Evolutionary conservation across 495 filamentous ascomycete species (phyloP).

Genomic region (Friedmanniomyces endolithicus): DNA sequence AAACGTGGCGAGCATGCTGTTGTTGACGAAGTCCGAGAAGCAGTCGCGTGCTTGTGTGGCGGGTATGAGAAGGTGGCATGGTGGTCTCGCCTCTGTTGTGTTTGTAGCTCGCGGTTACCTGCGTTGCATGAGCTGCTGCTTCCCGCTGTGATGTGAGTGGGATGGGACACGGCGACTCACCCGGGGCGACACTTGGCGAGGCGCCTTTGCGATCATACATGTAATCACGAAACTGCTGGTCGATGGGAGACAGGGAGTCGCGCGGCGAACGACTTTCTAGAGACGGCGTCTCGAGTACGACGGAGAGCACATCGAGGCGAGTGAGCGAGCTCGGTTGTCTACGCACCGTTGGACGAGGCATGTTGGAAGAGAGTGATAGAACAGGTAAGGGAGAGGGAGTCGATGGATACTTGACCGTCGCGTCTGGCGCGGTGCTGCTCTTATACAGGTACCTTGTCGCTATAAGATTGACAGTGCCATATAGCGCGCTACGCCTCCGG

Average conservation of each 20-base stretch:
- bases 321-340: not conserved
- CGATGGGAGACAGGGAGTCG: conserved; percentile 1
- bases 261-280: not conserved
- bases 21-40: conserved; percentile 3
- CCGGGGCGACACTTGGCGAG: not conserved
- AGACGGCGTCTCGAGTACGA: not conserved
- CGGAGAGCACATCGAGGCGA: conserved; percentile 2
- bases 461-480: not conserved
- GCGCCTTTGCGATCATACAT: not conserved
- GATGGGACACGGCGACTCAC: not conserved
- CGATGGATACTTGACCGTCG: not conserved
- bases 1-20: conserved; percentile 19
- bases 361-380: not conserved
- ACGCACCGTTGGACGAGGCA: not conserved
- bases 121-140: conserved; percentile 4
- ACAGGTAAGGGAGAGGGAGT: not conserved
- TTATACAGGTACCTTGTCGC: not conserved
- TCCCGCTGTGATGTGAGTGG: not conserved
- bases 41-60: not conserved
- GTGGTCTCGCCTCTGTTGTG: not conserved
- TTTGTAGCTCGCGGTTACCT: conserved; percentile 3
- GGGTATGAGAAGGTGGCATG: not conserved
- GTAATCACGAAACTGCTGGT: not conserved
- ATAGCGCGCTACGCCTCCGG: not conserved
- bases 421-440: not conserved